These are phyloP conservation scores for Cercospora berteroae DNA, from an alignment of 2,329 filamentous ascomycete species.

Conservation along the genomic window DNA sequence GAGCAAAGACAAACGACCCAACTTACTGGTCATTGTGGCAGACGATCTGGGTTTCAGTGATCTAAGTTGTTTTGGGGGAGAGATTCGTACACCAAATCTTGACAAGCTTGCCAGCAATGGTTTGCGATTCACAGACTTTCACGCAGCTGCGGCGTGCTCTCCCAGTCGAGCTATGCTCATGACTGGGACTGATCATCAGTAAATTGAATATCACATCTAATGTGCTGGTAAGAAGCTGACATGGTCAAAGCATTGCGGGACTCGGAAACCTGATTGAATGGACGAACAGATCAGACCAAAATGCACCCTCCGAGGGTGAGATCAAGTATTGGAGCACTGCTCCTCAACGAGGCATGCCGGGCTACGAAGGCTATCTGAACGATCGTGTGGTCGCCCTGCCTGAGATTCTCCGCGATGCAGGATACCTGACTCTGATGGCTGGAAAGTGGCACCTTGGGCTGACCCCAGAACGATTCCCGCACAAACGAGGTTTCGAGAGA, in stretches of 20 bases:
- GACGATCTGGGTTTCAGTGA: conserved; percentile 46
- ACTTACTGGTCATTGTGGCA: conserved; percentile 56
- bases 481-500: conserved; percentile 58
- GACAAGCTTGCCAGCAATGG: conserved; percentile 50
- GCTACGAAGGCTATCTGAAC: conserved; percentile 64
- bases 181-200: conserved; percentile 61
- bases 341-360: conserved; percentile 57
- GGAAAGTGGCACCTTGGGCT: conserved; percentile 65
- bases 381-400: conserved; percentile 58
- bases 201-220: background rate
- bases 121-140: conserved; percentile 63
- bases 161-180: conserved; percentile 66
- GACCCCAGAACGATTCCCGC: conserved; percentile 56
- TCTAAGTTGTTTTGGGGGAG: conserved; percentile 58
- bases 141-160: conserved; percentile 64
- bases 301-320: conserved; percentile 51
- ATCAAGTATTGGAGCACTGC: conserved; percentile 48
- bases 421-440: conserved; percentile 60
- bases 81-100: conserved; percentile 61
- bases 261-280: conserved; percentile 60
- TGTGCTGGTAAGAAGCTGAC: background rate
- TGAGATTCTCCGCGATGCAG: conserved; percentile 57
- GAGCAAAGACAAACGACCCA: conserved; percentile 48
- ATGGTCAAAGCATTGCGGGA: conserved; percentile 47
- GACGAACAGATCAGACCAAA: conserved; percentile 55